Base-by-base conservation (phyloP, 768 basidiomycete species). In the Leccinum subtestaceum region DNA sequence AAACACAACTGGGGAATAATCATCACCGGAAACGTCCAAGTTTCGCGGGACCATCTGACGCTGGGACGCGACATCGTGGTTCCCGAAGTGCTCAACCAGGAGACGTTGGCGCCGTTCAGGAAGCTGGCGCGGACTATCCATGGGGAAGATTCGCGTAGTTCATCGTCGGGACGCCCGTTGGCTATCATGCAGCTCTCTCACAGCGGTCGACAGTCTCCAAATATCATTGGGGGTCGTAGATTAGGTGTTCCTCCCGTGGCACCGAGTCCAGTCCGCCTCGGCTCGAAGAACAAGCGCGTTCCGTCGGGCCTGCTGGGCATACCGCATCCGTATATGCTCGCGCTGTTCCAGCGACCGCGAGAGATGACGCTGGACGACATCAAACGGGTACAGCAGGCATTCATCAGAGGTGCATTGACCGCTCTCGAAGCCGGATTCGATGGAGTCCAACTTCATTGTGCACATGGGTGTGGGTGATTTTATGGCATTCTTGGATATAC, bases 161-260 rank as follows among this genome's bases (percentile, higher is more conserved):
- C 51, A n/a, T 55, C 57, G 19, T 45, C 43, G 2, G 40, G 53
- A 50, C 56, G 56, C 46, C 43, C 66, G 4, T 74, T 91, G 5
- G 83, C 87, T 8, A 78, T 98, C 57, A 82, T 95, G 79, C 95
- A 98, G 67, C 75, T 98, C 50, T 91, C 81, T 49, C 95, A 98
- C 67, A 70, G 79, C 5, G 91, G 95, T 5, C 82, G 95, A 7
- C 95, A 98, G 72, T 93, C 93, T 2, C 75, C 85, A 9, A 87
- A 88, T 57, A 57, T 93, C 48, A 62, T 91, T 25, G 85, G 88
- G 17, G 89, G 89, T 25, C 83, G 93, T n/a, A 63, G 64, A 15
- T 79, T 82, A 0, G 86, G 86, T 63, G 68, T 74, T 5, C 70
- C 81, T 5, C 87, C 95, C 1, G 68, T 90, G 5, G 91, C 86